Conservation (phyloP, 331 rosid genomes). For the Prunus yedoensis region DNA sequence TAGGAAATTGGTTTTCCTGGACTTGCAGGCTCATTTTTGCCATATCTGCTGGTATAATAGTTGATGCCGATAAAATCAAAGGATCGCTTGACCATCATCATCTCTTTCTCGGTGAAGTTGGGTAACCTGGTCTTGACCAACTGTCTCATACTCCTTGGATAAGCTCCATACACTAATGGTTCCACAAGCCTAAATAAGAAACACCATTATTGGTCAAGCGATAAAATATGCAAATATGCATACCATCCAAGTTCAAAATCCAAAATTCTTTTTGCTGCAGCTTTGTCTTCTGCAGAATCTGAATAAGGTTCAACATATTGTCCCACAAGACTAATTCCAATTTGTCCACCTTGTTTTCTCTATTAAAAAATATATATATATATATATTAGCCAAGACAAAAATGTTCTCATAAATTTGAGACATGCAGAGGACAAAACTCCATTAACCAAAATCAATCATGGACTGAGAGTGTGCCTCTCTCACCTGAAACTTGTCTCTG, state of each 20-base stretch:
- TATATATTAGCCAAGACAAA: not conserved
- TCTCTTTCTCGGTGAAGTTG: conserved; percentile 14
- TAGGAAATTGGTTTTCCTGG: conserved; percentile 6
- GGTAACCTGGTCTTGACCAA: conserved; percentile 40
- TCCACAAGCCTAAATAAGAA: conserved; percentile 33
- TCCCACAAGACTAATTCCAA: conserved; percentile 33
- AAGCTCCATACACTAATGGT: conserved; percentile 40
- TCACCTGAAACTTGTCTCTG: conserved; percentile 28
- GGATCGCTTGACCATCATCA: conserved; percentile 11
- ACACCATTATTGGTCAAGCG: not conserved
- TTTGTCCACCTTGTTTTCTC: conserved; percentile 38
- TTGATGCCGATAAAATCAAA: conserved; percentile 37
- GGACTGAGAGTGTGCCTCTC: not conserved
- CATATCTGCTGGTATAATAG: conserved; percentile 28
- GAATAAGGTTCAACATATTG: conserved; percentile 30
- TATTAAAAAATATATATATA: not conserved
- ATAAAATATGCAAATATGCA: too few species aligned
- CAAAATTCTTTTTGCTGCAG: conserved; percentile 33
- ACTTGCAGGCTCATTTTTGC: not conserved
- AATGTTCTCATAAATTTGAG: not conserved
- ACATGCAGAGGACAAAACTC: not conserved
- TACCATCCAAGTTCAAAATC: conserved; percentile 48
- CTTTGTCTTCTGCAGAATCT: conserved; percentile 34
- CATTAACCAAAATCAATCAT: not conserved
- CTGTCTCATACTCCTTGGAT: conserved; percentile 35